A percentile compares a stretch with the other conserved stretches of the same genome.
Conservation (phyloP, 768 basidiomycete genomes). For the Melanogaster broomeanus region DNA sequence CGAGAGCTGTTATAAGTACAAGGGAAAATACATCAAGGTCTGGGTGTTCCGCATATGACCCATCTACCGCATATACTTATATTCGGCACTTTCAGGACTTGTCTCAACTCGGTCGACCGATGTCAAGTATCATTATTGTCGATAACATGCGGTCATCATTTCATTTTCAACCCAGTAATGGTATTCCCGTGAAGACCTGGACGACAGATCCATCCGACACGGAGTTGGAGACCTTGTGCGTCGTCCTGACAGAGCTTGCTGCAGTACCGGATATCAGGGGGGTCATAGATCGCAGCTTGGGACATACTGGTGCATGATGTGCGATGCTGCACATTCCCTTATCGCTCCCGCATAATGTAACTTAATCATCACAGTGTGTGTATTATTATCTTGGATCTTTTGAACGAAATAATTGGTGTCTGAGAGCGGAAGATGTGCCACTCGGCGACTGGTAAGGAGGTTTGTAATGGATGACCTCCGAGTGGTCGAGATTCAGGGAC, state of each 20-base stretch:
- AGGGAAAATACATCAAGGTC: slow-evolving; percentile 96
- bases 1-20: slow-evolving; percentile 95
- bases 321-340: background rate
- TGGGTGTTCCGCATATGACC: slow-evolving; percentile 12
- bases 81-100: slow-evolving; percentile 48
- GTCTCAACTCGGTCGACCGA: slow-evolving; percentile 72
- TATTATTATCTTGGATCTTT: no score
- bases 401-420: no score
- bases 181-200: slow-evolving; percentile 77
- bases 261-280: slow-evolving; percentile 65
- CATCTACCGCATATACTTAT: slow-evolving; percentile 2
- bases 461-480: no score
- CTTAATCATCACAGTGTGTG: no score
- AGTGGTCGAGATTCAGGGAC: no score
- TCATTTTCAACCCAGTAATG: slow-evolving; percentile 82
- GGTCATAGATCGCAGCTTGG: slow-evolving; percentile 36
- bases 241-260: slow-evolving; percentile 65
- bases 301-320: background rate
- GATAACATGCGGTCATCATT: slow-evolving; percentile 81
- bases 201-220: slow-evolving; percentile 79
- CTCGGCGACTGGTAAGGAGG: no score
- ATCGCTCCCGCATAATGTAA: no score
- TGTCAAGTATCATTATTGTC: slow-evolving; percentile 70
- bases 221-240: slow-evolving; percentile 67
- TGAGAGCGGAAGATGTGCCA: no score